Evolutionary conservation across 1,139 yeast species (phyloP), one percentile per base, ranked within the genome.

Genomic region (Yamadazyma siamensis): DNA sequence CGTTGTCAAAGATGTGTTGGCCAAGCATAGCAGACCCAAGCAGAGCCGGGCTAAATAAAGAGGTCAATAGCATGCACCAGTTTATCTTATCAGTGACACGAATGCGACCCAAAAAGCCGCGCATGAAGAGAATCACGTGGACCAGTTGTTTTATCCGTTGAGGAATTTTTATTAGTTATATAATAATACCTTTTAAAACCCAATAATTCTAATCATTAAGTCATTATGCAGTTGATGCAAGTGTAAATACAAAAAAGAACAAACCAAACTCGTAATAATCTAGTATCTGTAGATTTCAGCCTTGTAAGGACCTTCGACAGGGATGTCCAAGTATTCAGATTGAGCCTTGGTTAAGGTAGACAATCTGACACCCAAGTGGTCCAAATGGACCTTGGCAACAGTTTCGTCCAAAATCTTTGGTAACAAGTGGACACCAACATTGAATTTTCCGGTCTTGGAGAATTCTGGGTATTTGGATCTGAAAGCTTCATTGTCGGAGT

Each of bases 381-480:
- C 86, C 71, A 91, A 84, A 75, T 91, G 99, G 67, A 89, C 84
- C 65, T 86, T 86, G 54, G 99, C 99, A 51, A 91, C 99, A 53
- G 95, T 86, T 79, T 91, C 99, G 67, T 91, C 99, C 71, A 91
- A 81, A 58, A 91, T 80, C 84, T 91, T 91, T 77, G 99, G 99
- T 64, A 91, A 77, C 57, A 87, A 83, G 75, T 91, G 96, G 48
- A 91, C 99, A 67, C 95, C 96, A 50, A 86, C 69, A 45, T 75
- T 77, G 70, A 88, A 91, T 58, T 91, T 84, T 63, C 94, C 95
- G 50, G 94, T 78, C 76, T 85, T 86, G 62, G 86, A 77, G 66
- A 91, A 91, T 77, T 89, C 97, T 47, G 88, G 84, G 73, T 67
- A 82, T 64, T 80, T 65, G 47, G 74, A 56, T 71, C 87, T 84